Evolutionary conservation across 2,329 filamentous ascomycete genomes (phyloP), one percentile per base, ranked within the genome.

Genomic region (Colletotrichum lentis): DNA sequence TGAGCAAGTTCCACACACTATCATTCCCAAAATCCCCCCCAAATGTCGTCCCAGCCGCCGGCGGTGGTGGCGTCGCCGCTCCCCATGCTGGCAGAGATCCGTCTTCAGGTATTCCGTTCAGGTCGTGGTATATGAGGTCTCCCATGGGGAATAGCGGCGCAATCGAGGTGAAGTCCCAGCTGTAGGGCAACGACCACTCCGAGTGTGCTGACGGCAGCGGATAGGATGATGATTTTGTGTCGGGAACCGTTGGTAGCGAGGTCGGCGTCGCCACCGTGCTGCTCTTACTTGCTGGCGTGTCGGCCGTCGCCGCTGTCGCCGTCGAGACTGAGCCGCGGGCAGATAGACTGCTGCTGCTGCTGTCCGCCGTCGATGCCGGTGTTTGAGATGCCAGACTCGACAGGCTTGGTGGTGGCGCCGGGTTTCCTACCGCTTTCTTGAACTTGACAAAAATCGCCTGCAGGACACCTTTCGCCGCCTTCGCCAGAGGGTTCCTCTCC

Each of bases 111-210:
- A 81, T 77, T n/a, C 80, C 83, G 14, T 79, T 81, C 4, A 88
- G 77, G 41, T 88, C 83, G 70, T 88, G 86, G 72, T 84, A 88
- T 0, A 86, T 76, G 5, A 89, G 77, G 71, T 89, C 86, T 22
- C 83, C 82, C 66, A 84, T 86, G 0, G 86, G 84, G 62, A 86
- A 87, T 67, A 88, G 81, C 18, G 86, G 85, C 70, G 84, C 81
- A 66, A 89, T 80, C 12, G 78, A 77, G 24, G 82, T 77, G 72
- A 87, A 83, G 71, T 84, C 82, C 67, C 86, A 84, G 63, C 79
- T 76, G 7, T 77, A 76, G 2, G 83, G 82, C 49, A 82, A 71
- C 18, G 76, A 74, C 80, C 81, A 84, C 22, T 69, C 67, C 22
- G 67, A 69, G 43, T 61, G 52, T 35, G 67, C 46, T 16, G 67